These are phyloP conservation scores for Dalbergia cochinchinensis DNA, from an alignment of 306 rosid species.

Conservation along the genomic window DNA sequence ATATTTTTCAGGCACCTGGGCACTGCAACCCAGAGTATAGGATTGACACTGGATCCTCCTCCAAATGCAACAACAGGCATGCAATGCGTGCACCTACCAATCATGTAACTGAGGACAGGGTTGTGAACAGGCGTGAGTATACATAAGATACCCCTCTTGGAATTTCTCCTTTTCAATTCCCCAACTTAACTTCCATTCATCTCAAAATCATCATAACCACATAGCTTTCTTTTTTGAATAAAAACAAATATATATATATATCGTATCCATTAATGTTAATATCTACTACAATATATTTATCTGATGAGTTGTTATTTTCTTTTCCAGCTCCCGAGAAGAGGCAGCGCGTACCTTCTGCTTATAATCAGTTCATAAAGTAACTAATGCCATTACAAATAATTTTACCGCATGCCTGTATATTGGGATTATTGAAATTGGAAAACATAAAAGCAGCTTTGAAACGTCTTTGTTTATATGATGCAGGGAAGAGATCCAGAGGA, in stretches of 20 bases:
- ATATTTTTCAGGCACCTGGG: constrained; percentile 55
- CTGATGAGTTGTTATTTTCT: constrained; percentile 69
- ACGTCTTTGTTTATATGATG: constrained; percentile 29
- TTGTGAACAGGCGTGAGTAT: constrained; percentile 82
- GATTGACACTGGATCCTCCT: constrained; percentile 74
- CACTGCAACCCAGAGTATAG: constrained; percentile 66
- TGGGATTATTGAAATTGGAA: background rate
- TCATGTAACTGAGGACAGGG: constrained; percentile 66
- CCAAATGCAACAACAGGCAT: constrained; percentile 82
- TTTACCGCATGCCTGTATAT: background rate
- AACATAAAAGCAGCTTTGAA: constrained; percentile 39
- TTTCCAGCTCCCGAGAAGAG: constrained; percentile 99
- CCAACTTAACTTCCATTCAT: background rate
- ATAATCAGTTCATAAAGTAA: constrained; percentile 99
- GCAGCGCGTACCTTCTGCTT: constrained; percentile 99
- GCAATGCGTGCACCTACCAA: constrained; percentile 69
- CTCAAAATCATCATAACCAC: constrained; percentile 22
- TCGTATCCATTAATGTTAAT: background rate
- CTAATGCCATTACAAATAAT: constrained; percentile 19
- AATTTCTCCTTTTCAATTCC: too few species aligned
- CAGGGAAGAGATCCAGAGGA: constrained; percentile 99
- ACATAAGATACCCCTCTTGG: background rate
- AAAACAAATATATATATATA: background rate
- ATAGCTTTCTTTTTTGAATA: background rate
- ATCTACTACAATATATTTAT: background rate